A percentile compares a stretch with the other conserved stretches of the same genome.
These are phyloP conservation scores for Flammula alnicola DNA, from an alignment of 1,284 basidiomycete genomes.

Conservation along the genomic window DNA sequence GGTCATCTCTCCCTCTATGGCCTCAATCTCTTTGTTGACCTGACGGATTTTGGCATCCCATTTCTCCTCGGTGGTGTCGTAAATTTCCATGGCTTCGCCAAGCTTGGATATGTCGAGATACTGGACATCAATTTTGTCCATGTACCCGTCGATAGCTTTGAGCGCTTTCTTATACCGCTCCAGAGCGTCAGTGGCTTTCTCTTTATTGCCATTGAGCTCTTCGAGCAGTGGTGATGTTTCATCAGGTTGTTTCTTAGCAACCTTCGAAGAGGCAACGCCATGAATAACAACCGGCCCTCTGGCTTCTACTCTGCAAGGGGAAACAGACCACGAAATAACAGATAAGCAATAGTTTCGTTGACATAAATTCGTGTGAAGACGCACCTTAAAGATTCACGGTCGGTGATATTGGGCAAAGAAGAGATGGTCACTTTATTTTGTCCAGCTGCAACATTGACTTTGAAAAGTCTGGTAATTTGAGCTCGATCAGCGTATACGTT, in stretches of 20 bases:
- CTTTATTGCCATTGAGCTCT: slow-evolving; percentile 25
- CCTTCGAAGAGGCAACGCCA: slow-evolving; percentile 35
- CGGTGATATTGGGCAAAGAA: slow-evolving; percentile 30
- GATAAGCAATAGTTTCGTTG: background rate
- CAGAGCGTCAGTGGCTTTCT: slow-evolving; percentile 26
- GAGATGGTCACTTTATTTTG: slow-evolving; percentile 31
- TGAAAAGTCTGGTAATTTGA: slow-evolving; percentile 34
- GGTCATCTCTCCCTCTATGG: slow-evolving; percentile 18
- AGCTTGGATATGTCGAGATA: slow-evolving; percentile 29
- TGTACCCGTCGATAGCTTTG: slow-evolving; percentile 25
- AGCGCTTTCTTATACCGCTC: slow-evolving; percentile 27
- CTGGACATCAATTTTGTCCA: slow-evolving; percentile 25
- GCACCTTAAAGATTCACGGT: slow-evolving; percentile 33
- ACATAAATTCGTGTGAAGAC: no score
- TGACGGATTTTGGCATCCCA: slow-evolving; percentile 27
- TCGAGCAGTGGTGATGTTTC: slow-evolving; percentile 24
- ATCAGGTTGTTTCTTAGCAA: slow-evolving; percentile 10
- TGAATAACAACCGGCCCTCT: slow-evolving; percentile 39
- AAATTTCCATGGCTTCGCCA: slow-evolving; percentile 26
- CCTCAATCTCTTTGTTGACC: slow-evolving; percentile 17
- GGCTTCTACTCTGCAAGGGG: slow-evolving; percentile 36
- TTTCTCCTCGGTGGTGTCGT: slow-evolving; percentile 27
- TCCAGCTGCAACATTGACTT: slow-evolving; percentile 29
- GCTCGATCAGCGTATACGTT: slow-evolving; percentile 34
- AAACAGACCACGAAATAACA: background rate